phyloP scores from a whole-genome alignment of 306 rosid genomes.

The Cicer pinnatifidum region DNA sequence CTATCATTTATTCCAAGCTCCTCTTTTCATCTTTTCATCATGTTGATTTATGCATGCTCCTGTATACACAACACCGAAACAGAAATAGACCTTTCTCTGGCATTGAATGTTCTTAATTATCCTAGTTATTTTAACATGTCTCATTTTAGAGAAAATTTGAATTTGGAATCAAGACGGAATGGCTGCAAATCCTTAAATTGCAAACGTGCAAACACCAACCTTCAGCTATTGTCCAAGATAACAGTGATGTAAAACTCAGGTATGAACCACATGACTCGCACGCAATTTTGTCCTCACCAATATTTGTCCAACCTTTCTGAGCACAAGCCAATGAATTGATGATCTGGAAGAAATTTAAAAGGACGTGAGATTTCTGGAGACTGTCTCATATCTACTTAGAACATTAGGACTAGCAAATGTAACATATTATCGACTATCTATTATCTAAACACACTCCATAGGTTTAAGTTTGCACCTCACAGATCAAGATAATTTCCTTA shows the following conservation, averaged over 20 bases:
- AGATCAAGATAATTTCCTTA: slow-evolving; percentile 19
- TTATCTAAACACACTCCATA: slow-evolving; percentile 12
- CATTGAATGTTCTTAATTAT: slow-evolving; percentile 14
- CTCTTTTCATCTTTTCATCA: slow-evolving; percentile 24
- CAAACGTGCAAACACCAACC: slow-evolving; percentile 62
- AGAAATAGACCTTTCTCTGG: slow-evolving; percentile 4
- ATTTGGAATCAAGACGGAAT: slow-evolving; percentile 25
- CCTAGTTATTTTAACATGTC: slow-evolving; percentile 32
- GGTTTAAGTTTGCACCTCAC: neutral
- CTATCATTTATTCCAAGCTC: slow-evolving; percentile 19
- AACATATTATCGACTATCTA: slow-evolving; percentile 13
- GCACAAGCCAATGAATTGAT: slow-evolving; percentile 84
- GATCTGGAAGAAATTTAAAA: slow-evolving; percentile 58
- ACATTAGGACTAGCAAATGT: slow-evolving; percentile 29
- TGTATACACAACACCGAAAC: neutral
- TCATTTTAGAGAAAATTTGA: slow-evolving; percentile 32
- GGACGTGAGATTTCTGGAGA: slow-evolving; percentile 42
- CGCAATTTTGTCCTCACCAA: slow-evolving; percentile 80
- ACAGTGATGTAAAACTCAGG: slow-evolving; percentile 59
- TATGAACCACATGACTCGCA: slow-evolving; percentile 83
- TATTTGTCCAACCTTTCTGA: slow-evolving; percentile 88
- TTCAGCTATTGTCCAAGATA: slow-evolving; percentile 76
- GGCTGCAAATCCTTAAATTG: slow-evolving; percentile 26
- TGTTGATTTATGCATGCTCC: slow-evolving; percentile 1
- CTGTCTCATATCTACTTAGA: slow-evolving; percentile 32